phyloP scores from a whole-genome alignment of 495 filamentous ascomycete species.

The Podospora appendiculata region DNA sequence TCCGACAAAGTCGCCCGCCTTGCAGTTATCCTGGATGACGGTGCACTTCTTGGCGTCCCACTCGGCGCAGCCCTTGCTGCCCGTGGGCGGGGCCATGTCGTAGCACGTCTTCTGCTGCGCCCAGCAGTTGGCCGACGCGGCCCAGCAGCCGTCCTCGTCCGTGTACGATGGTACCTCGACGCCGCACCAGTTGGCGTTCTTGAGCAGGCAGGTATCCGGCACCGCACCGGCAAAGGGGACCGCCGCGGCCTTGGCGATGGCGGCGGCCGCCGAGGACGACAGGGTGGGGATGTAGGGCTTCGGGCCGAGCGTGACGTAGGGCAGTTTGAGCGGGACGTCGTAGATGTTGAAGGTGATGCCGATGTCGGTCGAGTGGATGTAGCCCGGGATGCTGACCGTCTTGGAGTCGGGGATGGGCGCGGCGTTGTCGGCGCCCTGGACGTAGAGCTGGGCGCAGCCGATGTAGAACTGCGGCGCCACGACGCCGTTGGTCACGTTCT shows the following conservation, averaged over 20 bases:
- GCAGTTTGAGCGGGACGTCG: conserved; percentile 18
- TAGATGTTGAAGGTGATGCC: conserved; percentile 60
- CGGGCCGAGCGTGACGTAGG: conserved; percentile 57
- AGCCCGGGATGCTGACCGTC: conserved; percentile 55
- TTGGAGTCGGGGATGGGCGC: conserved; percentile 30
- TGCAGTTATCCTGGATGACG: conserved; percentile 41
- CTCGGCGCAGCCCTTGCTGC: conserved; percentile 45
- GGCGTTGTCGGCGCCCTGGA: conserved; percentile 38
- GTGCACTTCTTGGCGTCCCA: conserved; percentile 54
- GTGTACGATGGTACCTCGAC: conserved; percentile 47
- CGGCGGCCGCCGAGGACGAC: not conserved
- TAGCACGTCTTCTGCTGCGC: conserved; percentile 51
- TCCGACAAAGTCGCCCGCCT: conserved; percentile 39
- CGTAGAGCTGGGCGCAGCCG: conserved; percentile 63
- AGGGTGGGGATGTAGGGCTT: conserved; percentile 30
- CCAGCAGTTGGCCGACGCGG: conserved; percentile 45
- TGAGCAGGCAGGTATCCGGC: conserved; percentile 47
- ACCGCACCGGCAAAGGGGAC: conserved; percentile 35
- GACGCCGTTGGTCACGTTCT: conserved; percentile 44
- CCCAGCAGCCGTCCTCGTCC: conserved; percentile 52
- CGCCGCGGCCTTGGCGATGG: conserved; percentile 4
- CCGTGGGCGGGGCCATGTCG: conserved; percentile 47
- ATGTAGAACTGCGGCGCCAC: conserved; percentile 58
- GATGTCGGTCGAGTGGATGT: conserved; percentile 43
- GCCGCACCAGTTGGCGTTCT: conserved; percentile 68